phyloP scores from a whole-genome alignment of 371 early-diverging fungal genomes.

The Funneliformis caledonium region DNA sequence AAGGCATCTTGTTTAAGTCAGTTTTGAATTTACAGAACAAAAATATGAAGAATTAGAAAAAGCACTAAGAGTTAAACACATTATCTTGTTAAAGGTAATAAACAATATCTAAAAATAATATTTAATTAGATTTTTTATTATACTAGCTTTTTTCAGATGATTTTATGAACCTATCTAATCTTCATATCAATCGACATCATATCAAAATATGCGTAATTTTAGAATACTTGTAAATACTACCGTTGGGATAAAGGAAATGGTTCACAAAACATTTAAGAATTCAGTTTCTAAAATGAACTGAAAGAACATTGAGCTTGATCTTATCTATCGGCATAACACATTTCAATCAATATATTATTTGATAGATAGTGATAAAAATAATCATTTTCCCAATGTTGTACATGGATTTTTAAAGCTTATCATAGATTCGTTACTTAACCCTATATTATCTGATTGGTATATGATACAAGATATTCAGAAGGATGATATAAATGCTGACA shows the following conservation, averaged over 20 bases:
- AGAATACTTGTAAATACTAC: background rate
- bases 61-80: no score
- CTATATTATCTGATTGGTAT: background rate
- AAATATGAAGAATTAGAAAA: no score
- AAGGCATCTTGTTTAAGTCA: no score
- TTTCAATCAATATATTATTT: background rate
- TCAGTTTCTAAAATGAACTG: background rate
- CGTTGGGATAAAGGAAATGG: background rate
- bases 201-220: background rate
- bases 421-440: background rate
- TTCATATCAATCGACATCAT: background rate
- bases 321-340: background rate
- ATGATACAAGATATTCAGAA: slow-evolving; percentile 12
- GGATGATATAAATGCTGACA: background rate
- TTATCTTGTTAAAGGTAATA: no score
- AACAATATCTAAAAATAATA: no score
- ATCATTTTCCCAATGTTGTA: background rate
- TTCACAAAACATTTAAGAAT: background rate
- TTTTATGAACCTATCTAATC: slow-evolving; percentile 3
- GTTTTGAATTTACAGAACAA: no score
- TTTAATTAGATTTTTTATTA: no score
- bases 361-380: background rate
- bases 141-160: background rate
- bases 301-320: background rate
- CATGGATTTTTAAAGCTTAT: background rate